phyloP scores from a whole-genome alignment of 345 rosid species.

The Microthlaspi erraticum region DNA sequence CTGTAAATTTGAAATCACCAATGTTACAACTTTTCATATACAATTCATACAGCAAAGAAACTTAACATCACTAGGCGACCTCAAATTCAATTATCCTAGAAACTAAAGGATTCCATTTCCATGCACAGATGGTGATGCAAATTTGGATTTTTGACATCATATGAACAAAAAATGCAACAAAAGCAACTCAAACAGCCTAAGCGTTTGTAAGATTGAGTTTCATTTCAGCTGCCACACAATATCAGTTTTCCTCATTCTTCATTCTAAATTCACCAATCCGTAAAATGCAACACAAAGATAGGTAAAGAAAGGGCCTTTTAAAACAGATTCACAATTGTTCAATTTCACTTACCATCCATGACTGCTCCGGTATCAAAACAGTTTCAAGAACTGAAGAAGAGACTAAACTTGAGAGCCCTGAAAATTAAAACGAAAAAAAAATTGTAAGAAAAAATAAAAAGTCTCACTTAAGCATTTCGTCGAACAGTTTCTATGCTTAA shows the following conservation, averaged over 20 bases:
- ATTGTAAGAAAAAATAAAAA: not conserved
- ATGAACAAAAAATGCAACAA: not conserved
- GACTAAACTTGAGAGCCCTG: conserved; percentile 20
- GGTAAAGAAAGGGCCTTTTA: not conserved
- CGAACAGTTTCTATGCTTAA: conserved; percentile 39
- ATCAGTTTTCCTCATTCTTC: not conserved
- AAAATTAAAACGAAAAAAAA: conserved; percentile 1
- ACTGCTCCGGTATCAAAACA: conserved; percentile 30
- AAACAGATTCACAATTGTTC: not conserved
- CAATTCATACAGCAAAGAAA: not conserved
- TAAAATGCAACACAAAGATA: not conserved
- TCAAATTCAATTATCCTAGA: conserved; percentile 3
- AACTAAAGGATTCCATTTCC: not conserved
- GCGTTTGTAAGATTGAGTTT: not conserved
- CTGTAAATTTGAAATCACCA: conserved; percentile 49
- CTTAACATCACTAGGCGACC: not conserved
- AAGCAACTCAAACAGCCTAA: no score
- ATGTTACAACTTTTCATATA: not conserved
- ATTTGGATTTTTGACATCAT: not conserved
- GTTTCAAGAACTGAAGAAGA: not conserved
- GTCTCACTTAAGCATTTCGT: conserved; percentile 32
- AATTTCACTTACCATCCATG: conserved; percentile 45
- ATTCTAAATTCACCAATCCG: not conserved
- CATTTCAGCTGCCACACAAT: not conserved
- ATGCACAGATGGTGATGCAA: not conserved